Percentiles rank a stretch among this genome's conserved stretches.
phyloP scores from a whole-genome alignment of 2,329 filamentous ascomycete species.

The Cytospora piceicola region DNA sequence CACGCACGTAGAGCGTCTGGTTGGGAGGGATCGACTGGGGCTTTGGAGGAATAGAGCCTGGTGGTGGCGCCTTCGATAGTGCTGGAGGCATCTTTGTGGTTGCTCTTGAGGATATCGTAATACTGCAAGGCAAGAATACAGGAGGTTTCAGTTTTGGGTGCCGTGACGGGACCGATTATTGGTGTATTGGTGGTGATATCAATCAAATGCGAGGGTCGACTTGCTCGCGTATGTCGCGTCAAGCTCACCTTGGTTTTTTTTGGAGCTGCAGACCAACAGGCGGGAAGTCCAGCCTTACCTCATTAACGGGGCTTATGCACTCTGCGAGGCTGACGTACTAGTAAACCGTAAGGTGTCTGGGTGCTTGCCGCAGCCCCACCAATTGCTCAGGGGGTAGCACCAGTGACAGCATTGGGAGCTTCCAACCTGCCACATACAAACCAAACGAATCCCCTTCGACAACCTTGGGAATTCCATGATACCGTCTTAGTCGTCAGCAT shows the following conservation, averaged over 20 bases:
- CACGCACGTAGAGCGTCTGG: conserved; percentile 80
- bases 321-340: conserved; percentile 20
- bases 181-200: neutral
- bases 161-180: neutral
- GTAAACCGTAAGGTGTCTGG: neutral
- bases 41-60: conserved; percentile 28
- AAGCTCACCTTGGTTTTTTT: conserved; percentile 26
- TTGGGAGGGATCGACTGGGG: conserved; percentile 32
- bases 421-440: neutral
- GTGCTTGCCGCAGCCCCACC: conserved; percentile 14
- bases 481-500: conserved; percentile 5
- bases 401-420: conserved; percentile 3
- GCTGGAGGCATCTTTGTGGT: conserved; percentile 20
- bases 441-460: conserved; percentile 9
- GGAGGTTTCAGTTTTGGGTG: neutral
- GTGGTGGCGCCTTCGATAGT: conserved; percentile 24
- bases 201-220: conserved; percentile 19
- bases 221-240: conserved; percentile 19
- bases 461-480: conserved; percentile 19
- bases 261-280: conserved; percentile 15
- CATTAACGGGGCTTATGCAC: conserved; percentile 29
- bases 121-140: neutral
- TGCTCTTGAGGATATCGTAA: neutral
- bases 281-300: conserved; percentile 33
- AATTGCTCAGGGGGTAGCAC: conserved; percentile 22